Percentiles rank a stretch among this genome's conserved stretches.
Evolutionary conservation across 306 rosid species (phyloP).

Genomic region (Carpinus viminea): DNA sequence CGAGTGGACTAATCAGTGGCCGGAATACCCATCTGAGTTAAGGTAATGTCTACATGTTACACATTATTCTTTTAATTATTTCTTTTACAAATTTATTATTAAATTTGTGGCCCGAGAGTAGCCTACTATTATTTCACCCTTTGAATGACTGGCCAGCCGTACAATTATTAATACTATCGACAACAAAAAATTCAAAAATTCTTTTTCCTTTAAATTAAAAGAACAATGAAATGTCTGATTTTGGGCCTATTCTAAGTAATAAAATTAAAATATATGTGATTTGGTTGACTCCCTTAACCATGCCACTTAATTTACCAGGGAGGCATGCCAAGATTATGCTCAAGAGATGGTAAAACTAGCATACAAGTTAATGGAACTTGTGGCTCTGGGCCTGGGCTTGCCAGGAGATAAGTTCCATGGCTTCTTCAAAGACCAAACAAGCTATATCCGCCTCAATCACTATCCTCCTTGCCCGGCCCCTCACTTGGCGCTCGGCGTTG

Average conservation of each 20-base stretch:
- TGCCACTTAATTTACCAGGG: conserved; percentile 29
- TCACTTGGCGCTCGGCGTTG: conserved; percentile 59
- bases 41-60: conserved; percentile 33
- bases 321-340: conserved; percentile 42
- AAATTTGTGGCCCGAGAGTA: too few species aligned
- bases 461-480: conserved; percentile 70
- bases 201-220: neutral
- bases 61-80: too few species aligned
- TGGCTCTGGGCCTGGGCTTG: conserved; percentile 61
- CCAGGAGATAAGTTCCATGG: conserved; percentile 40
- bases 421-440: conserved; percentile 54
- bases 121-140: too few species aligned
- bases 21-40: conserved; percentile 47
- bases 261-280: neutral
- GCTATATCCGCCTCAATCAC: conserved; percentile 42
- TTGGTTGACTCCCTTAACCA: neutral
- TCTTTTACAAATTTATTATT: too few species aligned
- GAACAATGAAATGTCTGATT: neutral
- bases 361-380: conserved; percentile 48
- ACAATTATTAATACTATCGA: too few species aligned
- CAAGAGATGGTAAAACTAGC: conserved; percentile 48
- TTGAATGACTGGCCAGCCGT: too few species aligned
- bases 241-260: neutral
- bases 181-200: too few species aligned
- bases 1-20: conserved; percentile 48